phyloP scores from a whole-genome alignment of 495 filamentous ascomycete genomes.

The Lepidopterella palustris region DNA sequence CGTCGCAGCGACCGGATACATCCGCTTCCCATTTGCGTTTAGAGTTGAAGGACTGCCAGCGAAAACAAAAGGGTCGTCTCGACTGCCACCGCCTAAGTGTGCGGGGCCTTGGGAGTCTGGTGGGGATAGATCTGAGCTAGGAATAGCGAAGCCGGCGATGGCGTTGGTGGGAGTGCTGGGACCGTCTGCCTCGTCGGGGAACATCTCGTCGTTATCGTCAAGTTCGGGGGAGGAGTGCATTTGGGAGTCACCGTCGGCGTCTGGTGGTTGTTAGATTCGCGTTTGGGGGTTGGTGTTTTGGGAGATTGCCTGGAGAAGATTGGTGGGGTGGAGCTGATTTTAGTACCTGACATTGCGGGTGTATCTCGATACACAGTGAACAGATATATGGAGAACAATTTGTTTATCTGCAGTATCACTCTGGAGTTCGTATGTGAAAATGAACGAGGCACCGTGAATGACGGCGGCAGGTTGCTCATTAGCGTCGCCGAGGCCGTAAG shows the following conservation, averaged over 20 bases:
- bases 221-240: conserved; percentile 48
- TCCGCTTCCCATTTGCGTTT: conserved; percentile 36
- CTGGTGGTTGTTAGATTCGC: conserved; percentile 16
- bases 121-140: conserved; percentile 46
- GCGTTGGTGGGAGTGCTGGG: conserved; percentile 16
- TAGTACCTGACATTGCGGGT: conserved; percentile 20
- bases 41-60: conserved; percentile 14
- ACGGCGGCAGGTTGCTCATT: not conserved
- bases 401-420: too few species aligned
- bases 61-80: conserved; percentile 11
- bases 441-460: not conserved
- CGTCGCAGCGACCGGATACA: not conserved
- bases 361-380: too few species aligned
- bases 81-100: conserved; percentile 4
- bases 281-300: not conserved
- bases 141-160: not conserved
- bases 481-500: not conserved
- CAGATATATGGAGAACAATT: too few species aligned
- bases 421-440: too few species aligned
- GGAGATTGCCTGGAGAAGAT: too few species aligned
- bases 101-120: conserved; percentile 45
- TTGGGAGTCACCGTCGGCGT: conserved; percentile 51
- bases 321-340: not conserved
- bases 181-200: conserved; percentile 27
- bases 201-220: conserved; percentile 36